A percentile compares a stretch with the other conserved stretches of the same genome.
phyloP scores from a whole-genome alignment of 1,284 basidiomycete genomes.

The Fomes fomentarius region DNA sequence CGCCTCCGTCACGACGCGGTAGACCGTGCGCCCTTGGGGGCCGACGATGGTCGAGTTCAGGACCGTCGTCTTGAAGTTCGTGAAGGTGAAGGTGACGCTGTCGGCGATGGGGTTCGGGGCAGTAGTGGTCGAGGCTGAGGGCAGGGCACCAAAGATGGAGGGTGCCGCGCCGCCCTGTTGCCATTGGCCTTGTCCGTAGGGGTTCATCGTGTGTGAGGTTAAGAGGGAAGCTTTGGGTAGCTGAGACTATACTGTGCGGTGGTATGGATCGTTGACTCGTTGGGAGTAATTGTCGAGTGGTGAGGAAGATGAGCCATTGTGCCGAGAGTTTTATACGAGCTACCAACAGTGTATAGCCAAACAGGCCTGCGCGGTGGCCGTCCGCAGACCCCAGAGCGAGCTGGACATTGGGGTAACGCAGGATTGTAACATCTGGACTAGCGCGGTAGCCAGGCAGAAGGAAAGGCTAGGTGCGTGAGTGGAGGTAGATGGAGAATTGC shows the following conservation, averaged over 20 bases:
- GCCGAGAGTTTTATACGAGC: slow-evolving; percentile 12
- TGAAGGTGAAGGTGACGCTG: slow-evolving; percentile 52
- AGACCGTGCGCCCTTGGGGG: slow-evolving; percentile 39
- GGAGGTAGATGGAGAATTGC: too few relatives aligned
- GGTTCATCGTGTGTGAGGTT: slow-evolving; percentile 29
- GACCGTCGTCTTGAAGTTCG: slow-evolving; percentile 50
- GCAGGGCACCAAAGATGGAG: slow-evolving; percentile 64
- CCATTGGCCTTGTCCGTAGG: slow-evolving; percentile 33
- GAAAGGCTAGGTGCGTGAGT: neutral
- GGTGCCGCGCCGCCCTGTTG: slow-evolving; percentile 35
- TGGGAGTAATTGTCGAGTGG: slow-evolving; percentile 7
- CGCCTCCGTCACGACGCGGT: slow-evolving; percentile 46
- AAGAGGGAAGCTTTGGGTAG: neutral
- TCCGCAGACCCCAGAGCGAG: too few relatives aligned
- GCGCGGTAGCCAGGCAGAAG: neutral
- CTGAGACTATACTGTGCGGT: neutral
- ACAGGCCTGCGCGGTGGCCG: neutral
- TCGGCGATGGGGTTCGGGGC: slow-evolving; percentile 37
- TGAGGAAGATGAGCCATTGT: slow-evolving; percentile 5
- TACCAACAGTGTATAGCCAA: neutral
- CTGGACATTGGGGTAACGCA: neutral
- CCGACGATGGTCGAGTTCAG: slow-evolving; percentile 58
- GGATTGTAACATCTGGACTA: neutral
- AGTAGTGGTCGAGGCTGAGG: slow-evolving; percentile 42
- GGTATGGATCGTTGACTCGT: neutral